Evolutionary conservation across 1,284 basidiomycete genomes (phyloP), one percentile per base, ranked within the genome.

Genomic region (Ustilago xerochloae): DNA sequence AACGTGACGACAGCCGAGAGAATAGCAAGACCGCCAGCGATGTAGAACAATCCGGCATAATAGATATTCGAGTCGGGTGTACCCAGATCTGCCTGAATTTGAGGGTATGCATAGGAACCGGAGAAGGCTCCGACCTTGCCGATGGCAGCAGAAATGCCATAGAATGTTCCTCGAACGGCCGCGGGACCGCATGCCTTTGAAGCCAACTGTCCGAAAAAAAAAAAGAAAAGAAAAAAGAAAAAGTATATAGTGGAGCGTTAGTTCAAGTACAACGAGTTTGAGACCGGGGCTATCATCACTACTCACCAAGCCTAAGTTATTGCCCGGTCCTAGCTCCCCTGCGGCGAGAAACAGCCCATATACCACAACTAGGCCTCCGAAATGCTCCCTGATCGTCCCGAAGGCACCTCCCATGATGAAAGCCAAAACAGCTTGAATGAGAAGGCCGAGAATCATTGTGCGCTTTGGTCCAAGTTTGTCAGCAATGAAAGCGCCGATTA

Each of bases 341-440:
- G 93, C 91, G 74, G 89, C 90, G 60, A 96, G 84, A 88, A 97
- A 98, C 56, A 97, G 89, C 9, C 94, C 94, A 79, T 96, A 97
- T 9, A 97, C 86, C 43, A 94, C 88, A 86, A 83, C 75, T 18
- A 85, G 77, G 0, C 63, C 77, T 38, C 92, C 92, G 68, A 75
- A 51, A 22, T 66, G 46, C 30, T 75, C 32, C 2, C 68, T 53
- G 10, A 85, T 76, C 28, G 61, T 18, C 13, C 53, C 51, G 45
- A 80, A 82, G 0, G 67, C 70, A 35, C 82, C 84, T 6, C 76
- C 63, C 57, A 84, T 61, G 39, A 69, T 69, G 46, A 94, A 96
- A 20, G 89, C 93, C 15, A 87, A 45, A 26, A 77, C 63, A 18
- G 78, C 67, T 50, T 84, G 82, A 43, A 63, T 45, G 15, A 75